Evolutionary conservation across 768 basidiomycete genomes (phyloP), one percentile per base, ranked within the genome.

Genomic region (Tulasnella sp.): DNA sequence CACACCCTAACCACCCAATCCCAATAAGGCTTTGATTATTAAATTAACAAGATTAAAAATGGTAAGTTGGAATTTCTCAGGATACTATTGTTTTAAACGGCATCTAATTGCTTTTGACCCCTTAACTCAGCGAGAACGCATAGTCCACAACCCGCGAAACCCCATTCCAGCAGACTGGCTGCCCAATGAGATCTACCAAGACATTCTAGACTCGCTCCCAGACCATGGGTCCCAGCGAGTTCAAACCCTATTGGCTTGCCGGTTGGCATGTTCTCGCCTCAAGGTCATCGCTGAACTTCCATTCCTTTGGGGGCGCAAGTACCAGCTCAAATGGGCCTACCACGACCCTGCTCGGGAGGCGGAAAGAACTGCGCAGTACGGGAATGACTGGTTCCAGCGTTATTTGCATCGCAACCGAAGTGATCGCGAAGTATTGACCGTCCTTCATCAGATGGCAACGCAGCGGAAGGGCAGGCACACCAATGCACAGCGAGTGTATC

Each of bases 401-500:
- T 75, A 48, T 55, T 10, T 40, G 7, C 46, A 32, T 9, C 74
- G 74, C 29, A 35, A 20, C 5, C 32, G 44, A 13, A 48, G 42
- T n/a, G 74, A 75, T 39, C 15, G 18, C 37, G 44, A 55, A 32
- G 39, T 51, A 51, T n/a, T n/a, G 7, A 7, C 15, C 26, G 26
- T 75, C 26, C 39, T 75, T 15, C 23, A 6, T 10, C 35, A 55
- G 46, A 75, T 75, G 44, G 39, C 74, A 39, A 46, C 46, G 13
- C 37, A 37, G 26, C 20, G 46, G 11, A 80, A 81, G n/a, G 84
- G 83, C 18, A 85, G 89, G 77, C 83, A 85, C 67, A 83, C 84
- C 42, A 81, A 82, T 78, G 88, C 87, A 20, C 81, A 84, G 67
- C 82, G 83, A 48, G 79, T 90, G 16, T 83, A 82, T 32, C 81